phyloP scores from a whole-genome alignment of 2,329 filamentous ascomycete species.

The Taxawa tesnikishii region DNA sequence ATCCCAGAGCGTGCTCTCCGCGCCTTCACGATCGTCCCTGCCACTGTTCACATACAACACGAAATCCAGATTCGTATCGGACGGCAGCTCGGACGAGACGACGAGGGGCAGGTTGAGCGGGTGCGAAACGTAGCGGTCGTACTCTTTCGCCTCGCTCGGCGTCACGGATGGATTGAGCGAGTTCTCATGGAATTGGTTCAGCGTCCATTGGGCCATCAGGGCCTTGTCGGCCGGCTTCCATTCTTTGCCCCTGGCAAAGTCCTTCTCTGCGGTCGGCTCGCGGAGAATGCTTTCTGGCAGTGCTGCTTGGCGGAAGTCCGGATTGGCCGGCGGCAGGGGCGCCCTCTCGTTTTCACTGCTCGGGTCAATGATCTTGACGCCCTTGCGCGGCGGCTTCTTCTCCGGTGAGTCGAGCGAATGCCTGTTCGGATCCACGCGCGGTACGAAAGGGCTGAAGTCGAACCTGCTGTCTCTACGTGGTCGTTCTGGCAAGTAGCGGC shows the following conservation, averaged over 20 bases:
- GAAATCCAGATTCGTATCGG: conserved; percentile 51
- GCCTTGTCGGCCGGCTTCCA: conserved; percentile 58
- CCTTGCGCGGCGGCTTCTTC: conserved; percentile 53
- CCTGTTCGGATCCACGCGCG: conserved; percentile 39
- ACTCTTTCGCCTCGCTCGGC: conserved; percentile 67
- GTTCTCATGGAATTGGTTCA: conserved; percentile 73
- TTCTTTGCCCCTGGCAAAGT: neutral
- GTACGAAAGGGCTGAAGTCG: conserved; percentile 78
- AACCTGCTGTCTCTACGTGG: conserved; percentile 52
- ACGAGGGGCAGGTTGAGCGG: conserved; percentile 81
- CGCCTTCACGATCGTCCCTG: conserved; percentile 29
- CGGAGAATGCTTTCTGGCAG: conserved; percentile 1
- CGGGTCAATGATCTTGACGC: conserved; percentile 57
- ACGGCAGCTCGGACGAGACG: conserved; percentile 53
- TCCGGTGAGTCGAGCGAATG: conserved; percentile 31
- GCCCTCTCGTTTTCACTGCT: conserved; percentile 22
- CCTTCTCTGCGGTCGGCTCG: conserved; percentile 1
- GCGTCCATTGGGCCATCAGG: conserved; percentile 75
- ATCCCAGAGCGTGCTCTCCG: conserved; percentile 14
- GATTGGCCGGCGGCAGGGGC: neutral
- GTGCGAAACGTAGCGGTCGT: conserved; percentile 77
- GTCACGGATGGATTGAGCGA: conserved; percentile 78
- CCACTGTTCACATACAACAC: conserved; percentile 68
- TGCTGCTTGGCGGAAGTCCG: neutral
- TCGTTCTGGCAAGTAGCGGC: conserved; percentile 69